A percentile compares a stretch with the other conserved stretches of the same genome.
Conservation (phyloP, 805 yeast genomes). For the Komagataella pseudopastoris region DNA sequence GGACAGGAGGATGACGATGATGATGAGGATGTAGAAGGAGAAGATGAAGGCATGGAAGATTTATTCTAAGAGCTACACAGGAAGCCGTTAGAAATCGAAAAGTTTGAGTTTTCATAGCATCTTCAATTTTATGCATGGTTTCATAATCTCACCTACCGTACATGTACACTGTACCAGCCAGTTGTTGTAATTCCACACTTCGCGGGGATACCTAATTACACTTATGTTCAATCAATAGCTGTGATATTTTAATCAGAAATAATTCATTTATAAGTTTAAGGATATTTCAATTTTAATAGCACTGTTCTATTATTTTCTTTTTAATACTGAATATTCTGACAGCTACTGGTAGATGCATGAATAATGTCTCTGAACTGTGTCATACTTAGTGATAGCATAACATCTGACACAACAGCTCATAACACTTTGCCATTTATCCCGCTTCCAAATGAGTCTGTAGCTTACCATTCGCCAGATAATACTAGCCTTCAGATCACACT, state of each 20-base stretch:
- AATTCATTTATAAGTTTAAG: no score
- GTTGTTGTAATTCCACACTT: no score
- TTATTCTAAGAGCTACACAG: conserved; percentile 5
- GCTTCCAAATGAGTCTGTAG: conserved; percentile 11
- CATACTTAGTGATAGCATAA: conserved; percentile 5
- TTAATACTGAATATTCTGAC: no score
- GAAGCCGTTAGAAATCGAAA: background rate
- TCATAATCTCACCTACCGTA: conserved; percentile 1
- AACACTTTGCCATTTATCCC: conserved; percentile 10
- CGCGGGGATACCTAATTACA: no score
- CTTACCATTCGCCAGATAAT: conserved; percentile 6
- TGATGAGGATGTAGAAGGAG: conserved; percentile 11
- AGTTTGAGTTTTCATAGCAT: background rate
- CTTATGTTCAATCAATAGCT: no score
- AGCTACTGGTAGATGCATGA: conserved; percentile 10
- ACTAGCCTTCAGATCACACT: conserved; percentile 4
- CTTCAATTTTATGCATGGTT: background rate
- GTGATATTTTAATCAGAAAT: no score
- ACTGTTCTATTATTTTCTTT: no score
- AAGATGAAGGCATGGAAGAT: conserved; percentile 13
- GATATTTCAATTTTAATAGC: no score
- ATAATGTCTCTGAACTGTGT: conserved; percentile 19
- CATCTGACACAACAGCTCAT: background rate
- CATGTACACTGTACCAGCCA: no score
- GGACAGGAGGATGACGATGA: conserved; percentile 16